These are phyloP conservation scores for Neospermospora avenae DNA, from an alignment of 2,329 filamentous ascomycete species.

Conservation along the genomic window DNA sequence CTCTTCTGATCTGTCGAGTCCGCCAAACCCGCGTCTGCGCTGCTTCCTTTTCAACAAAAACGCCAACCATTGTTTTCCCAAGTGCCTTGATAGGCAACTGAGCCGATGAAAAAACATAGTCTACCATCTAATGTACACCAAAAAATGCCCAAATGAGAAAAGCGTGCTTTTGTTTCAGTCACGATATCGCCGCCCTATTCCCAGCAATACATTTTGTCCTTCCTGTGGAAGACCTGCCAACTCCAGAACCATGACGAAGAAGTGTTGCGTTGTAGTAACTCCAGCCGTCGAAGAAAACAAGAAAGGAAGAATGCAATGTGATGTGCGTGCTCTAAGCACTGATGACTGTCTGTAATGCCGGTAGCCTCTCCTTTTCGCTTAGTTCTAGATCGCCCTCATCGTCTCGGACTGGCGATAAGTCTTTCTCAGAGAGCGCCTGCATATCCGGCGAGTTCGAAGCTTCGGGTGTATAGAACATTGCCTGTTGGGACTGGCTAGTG, in stretches of 20 bases:
- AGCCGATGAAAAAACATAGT: constrained; percentile 3
- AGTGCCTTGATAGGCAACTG: neutral
- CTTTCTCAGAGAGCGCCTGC: constrained; percentile 8
- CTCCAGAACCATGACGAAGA: constrained; percentile 2
- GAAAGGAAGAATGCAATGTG: neutral
- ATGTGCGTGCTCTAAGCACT: neutral
- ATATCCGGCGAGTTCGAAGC: constrained; percentile 18
- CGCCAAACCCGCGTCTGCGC: neutral
- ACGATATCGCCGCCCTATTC: neutral
- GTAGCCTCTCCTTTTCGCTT: constrained; percentile 3
- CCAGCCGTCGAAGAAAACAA: neutral
- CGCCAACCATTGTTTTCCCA: neutral
- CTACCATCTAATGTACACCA: constrained; percentile 11
- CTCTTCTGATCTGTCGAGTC: neutral
- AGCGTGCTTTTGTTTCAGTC: neutral
- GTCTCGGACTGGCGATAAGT: neutral
- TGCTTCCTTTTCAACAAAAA: neutral
- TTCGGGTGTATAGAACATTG: constrained; percentile 34
- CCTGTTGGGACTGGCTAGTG: constrained; percentile 23
- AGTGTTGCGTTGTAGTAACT: neutral
- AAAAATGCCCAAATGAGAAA: constrained; percentile 4
- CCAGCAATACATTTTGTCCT: neutral
- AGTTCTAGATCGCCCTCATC: neutral
- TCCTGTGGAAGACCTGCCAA: neutral
- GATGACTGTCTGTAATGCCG: constrained; percentile 1